Percentiles rank a stretch among this genome's conserved stretches.
phyloP scores from a whole-genome alignment of 2,329 filamentous ascomycete species.

The Penicillium brasilianum region DNA sequence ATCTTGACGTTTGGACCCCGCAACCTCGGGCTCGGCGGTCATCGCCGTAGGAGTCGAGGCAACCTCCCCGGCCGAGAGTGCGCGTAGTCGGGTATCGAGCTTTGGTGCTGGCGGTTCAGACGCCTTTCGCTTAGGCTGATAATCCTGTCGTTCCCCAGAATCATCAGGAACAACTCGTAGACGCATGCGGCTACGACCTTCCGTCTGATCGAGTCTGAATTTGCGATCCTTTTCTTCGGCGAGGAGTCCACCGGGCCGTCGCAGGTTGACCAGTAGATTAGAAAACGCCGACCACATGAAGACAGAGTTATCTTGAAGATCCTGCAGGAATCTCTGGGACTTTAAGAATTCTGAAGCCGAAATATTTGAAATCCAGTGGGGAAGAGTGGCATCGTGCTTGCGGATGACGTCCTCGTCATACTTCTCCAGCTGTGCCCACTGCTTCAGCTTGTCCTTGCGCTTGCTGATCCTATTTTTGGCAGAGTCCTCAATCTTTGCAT shows the following conservation, averaged over 20 bases:
- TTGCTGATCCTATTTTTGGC: constrained; percentile 72
- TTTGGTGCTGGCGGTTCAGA: constrained; percentile 56
- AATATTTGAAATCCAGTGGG: constrained; percentile 94
- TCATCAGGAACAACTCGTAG: constrained; percentile 82
- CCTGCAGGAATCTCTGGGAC: constrained; percentile 84
- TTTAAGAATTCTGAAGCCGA: constrained; percentile 91
- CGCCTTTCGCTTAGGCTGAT: constrained; percentile 82
- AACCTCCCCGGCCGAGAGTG: constrained; percentile 49
- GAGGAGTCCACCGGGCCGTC: constrained; percentile 80
- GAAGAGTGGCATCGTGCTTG: constrained; percentile 84
- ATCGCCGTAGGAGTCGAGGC: constrained; percentile 43
- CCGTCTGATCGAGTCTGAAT: constrained; percentile 95
- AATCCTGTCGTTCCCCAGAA: constrained; percentile 69
- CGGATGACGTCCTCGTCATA: constrained; percentile 73
- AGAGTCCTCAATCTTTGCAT: constrained; percentile 76
- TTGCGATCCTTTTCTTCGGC: constrained; percentile 67
- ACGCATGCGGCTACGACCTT: constrained; percentile 94
- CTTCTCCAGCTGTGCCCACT: constrained; percentile 75
- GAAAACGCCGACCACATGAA: constrained; percentile 77
- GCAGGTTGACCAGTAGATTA: constrained; percentile 78
- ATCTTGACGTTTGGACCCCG: constrained; percentile 38
- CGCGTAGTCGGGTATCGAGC: constrained; percentile 52
- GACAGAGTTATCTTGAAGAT: constrained; percentile 86
- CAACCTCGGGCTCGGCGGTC: constrained; percentile 39
- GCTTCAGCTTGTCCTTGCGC: constrained; percentile 79